Evolutionary conservation across 257 asterid genomes (phyloP).

Genomic region (Solanum ossicruentum): DNA sequence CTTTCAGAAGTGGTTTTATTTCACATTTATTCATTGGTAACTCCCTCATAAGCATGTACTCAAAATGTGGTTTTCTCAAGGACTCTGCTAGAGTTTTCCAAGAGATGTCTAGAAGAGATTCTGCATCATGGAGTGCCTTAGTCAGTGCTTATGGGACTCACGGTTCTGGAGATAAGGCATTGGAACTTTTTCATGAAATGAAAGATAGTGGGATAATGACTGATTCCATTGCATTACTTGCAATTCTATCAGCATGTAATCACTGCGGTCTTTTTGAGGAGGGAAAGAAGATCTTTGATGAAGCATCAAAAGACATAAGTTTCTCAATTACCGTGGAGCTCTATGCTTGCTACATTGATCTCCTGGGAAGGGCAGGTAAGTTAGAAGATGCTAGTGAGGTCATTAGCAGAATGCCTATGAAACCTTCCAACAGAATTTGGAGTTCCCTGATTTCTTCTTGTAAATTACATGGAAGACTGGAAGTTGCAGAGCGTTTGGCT

Average conservation of each 20-base stretch:
- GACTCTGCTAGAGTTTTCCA: slow-evolving; percentile 36
- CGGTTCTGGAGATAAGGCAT: slow-evolving; percentile 43
- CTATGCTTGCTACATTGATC: slow-evolving; percentile 55
- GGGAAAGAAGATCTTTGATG: slow-evolving; percentile 32
- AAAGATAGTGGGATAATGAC: slow-evolving; percentile 24
- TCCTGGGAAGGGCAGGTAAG: slow-evolving; percentile 68
- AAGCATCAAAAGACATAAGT: slow-evolving; percentile 15
- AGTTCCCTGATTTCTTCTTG: slow-evolving; percentile 48
- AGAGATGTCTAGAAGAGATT: slow-evolving; percentile 34
- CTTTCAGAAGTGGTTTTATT: slow-evolving; percentile 32
- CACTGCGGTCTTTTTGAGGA: slow-evolving; percentile 50
- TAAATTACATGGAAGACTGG: slow-evolving; percentile 47
- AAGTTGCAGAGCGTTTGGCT: slow-evolving; percentile 41
- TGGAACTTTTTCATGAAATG: slow-evolving; percentile 39
- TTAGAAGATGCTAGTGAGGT: slow-evolving; percentile 40
- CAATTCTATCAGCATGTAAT: slow-evolving; percentile 42
- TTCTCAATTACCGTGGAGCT: slow-evolving; percentile 29
- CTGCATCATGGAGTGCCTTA: slow-evolving; percentile 58
- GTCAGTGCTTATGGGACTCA: slow-evolving; percentile 43
- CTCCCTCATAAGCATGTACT: slow-evolving; percentile 55
- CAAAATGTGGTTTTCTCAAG: slow-evolving; percentile 50
- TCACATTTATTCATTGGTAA: slow-evolving; percentile 33
- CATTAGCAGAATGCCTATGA: slow-evolving; percentile 26
- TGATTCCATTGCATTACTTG: slow-evolving; percentile 45
- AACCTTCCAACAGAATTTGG: slow-evolving; percentile 29